Conservation (phyloP, 768 basidiomycete species). For the Hygrophorus russula region DNA sequence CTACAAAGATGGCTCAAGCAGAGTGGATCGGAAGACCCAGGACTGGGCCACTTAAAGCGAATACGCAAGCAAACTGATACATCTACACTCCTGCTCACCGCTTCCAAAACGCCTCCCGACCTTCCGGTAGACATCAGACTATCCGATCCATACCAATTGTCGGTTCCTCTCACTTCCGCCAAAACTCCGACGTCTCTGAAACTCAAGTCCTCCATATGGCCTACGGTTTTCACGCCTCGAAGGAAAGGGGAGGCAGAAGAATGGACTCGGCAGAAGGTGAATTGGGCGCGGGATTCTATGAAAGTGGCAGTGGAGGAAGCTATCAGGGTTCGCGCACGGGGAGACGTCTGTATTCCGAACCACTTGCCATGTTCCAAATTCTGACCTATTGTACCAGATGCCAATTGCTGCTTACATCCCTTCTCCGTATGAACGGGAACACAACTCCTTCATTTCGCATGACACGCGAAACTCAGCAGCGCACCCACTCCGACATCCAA, state of each 20-base stretch:
- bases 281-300: constrained; percentile 73
- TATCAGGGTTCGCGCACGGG: constrained; percentile 27
- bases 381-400: constrained; percentile 30
- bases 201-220: constrained; percentile 75
- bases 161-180: constrained; percentile 60
- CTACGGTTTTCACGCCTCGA: constrained; percentile 62
- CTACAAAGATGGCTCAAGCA: constrained; percentile 56
- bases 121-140: constrained; percentile 41
- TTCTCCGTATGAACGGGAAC: constrained; percentile 26
- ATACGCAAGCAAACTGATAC: constrained; percentile 42
- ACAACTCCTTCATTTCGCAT: constrained; percentile 37
- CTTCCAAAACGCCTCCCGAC: constrained; percentile 27
- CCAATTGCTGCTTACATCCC: constrained; percentile 71
- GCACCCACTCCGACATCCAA: constrained; percentile 82
- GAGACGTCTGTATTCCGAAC: constrained; percentile 42
- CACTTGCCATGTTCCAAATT: not conserved
- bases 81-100: constrained; percentile 46
- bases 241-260: constrained; percentile 54
- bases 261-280: constrained; percentile 55
- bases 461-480: constrained; percentile 60
- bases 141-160: constrained; percentile 38
- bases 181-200: constrained; percentile 53
- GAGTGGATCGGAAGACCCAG: constrained; percentile 44
- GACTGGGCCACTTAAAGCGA: constrained; percentile 68
- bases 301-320: constrained; percentile 39